These are phyloP conservation scores for Cadophora gregata DNA, from an alignment of 2,329 filamentous ascomycete species.

Conservation along the genomic window DNA sequence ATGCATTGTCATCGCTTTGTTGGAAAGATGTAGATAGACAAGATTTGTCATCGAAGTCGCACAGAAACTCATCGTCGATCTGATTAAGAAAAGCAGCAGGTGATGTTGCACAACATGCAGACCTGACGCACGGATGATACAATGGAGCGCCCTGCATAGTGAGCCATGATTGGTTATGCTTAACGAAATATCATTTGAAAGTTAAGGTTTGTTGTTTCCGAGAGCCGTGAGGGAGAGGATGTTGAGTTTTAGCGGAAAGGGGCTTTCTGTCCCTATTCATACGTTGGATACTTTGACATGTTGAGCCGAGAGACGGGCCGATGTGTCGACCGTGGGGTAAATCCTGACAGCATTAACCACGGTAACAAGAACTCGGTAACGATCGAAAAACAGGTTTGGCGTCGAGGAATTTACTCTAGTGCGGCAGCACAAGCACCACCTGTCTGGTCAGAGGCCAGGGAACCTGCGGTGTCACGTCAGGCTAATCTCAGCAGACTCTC, in stretches of 20 bases:
- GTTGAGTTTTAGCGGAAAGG: neutral
- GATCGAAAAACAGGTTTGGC: slow-evolving; percentile 7
- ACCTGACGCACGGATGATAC: neutral
- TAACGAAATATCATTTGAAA: neutral
- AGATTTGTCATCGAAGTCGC: neutral
- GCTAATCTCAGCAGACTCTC: neutral
- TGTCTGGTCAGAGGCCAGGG: slow-evolving; percentile 15
- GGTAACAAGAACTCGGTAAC: neutral
- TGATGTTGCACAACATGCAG: slow-evolving; percentile 1
- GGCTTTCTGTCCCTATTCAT: neutral
- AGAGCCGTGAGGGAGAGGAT: neutral
- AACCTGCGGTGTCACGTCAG: neutral
- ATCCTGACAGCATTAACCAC: neutral
- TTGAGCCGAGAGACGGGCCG: slow-evolving; percentile 7
- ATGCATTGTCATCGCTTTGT: neutral
- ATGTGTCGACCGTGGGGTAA: neutral
- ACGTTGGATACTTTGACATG: neutral
- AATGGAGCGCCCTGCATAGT: neutral
- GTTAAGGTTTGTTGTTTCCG: neutral
- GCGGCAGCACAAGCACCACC: slow-evolving; percentile 17
- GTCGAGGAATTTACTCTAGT: slow-evolving; percentile 2
- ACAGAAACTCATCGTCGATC: neutral
- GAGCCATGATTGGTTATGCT: neutral
- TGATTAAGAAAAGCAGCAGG: neutral
- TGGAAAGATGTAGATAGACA: neutral